Conservation (phyloP, 2,329 filamentous ascomycete genomes). For the Hymenotorrendiella dingleyae region DNA sequence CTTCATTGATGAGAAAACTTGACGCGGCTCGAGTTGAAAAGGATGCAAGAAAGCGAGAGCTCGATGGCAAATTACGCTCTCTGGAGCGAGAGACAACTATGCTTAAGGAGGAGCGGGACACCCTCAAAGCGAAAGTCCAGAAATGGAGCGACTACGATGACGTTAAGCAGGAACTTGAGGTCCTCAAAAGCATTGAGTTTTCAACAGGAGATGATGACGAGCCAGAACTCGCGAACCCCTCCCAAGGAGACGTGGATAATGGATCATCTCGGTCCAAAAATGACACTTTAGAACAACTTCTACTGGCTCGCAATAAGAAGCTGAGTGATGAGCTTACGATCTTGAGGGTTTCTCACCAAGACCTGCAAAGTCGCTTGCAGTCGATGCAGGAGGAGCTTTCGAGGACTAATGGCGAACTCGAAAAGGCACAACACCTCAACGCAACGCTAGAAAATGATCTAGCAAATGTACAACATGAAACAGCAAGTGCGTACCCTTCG, state of each 20-base stretch:
- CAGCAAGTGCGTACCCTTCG: conserved; percentile 76
- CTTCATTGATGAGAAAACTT: conserved; percentile 80
- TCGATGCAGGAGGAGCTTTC: conserved; percentile 79
- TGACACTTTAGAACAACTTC: conserved; percentile 82
- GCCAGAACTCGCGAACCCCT: conserved; percentile 30
- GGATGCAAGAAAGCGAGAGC: conserved; percentile 69
- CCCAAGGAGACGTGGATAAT: conserved; percentile 35
- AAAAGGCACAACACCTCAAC: conserved; percentile 77
- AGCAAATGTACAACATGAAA: conserved; percentile 78
- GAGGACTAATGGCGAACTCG: conserved; percentile 76
- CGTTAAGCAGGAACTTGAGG: conserved; percentile 90
- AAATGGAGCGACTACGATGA: conserved; percentile 95
- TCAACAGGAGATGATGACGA: conserved; percentile 83
- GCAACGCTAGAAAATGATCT: conserved; percentile 89
- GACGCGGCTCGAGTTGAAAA: conserved; percentile 79
- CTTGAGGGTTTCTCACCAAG: conserved; percentile 87
- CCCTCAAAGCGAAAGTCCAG: conserved; percentile 72
- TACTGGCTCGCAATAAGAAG: conserved; percentile 94
- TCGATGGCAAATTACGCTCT: conserved; percentile 70
- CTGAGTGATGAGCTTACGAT: conserved; percentile 89
- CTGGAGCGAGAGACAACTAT: conserved; percentile 72
- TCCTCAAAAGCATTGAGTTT: conserved; percentile 97
- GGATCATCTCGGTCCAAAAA: conserved; percentile 50
- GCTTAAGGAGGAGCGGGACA: conserved; percentile 74
- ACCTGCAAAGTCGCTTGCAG: conserved; percentile 75